Evolutionary conservation across 2,329 filamentous ascomycete species (phyloP).

Genomic region (Calonectria pseudoreteaudii): DNA sequence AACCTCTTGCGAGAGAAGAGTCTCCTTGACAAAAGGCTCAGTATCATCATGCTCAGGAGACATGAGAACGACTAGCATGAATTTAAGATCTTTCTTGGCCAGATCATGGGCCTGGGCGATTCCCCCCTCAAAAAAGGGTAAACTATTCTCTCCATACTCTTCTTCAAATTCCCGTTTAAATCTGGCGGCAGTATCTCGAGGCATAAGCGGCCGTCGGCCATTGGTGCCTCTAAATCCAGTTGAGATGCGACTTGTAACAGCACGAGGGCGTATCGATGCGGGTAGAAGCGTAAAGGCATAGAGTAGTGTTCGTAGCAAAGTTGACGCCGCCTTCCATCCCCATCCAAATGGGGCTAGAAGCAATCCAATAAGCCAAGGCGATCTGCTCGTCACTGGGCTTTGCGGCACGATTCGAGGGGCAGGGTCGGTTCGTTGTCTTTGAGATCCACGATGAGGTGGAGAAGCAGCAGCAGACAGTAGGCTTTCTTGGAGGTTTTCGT

Average conservation of each 20-base stretch:
- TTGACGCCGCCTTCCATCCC: constrained; percentile 78
- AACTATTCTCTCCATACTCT: constrained; percentile 79
- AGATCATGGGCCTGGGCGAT: constrained; percentile 92
- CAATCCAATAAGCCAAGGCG: constrained; percentile 81
- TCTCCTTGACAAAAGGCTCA: constrained; percentile 82
- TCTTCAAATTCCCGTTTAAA: constrained; percentile 96
- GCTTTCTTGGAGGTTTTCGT: constrained; percentile 79
- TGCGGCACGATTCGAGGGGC: constrained; percentile 89
- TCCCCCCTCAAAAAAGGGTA: constrained; percentile 88
- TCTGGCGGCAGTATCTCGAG: constrained; percentile 86
- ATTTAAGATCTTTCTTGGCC: constrained; percentile 92
- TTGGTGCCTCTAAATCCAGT: constrained; percentile 69
- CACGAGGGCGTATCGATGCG: constrained; percentile 67
- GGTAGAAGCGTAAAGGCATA: constrained; percentile 87
- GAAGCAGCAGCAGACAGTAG: constrained; percentile 51
- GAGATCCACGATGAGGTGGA: constrained; percentile 37
- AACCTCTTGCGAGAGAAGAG: constrained; percentile 81
- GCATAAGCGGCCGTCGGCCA: constrained; percentile 81
- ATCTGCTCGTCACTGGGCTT: constrained; percentile 74
- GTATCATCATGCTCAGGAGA: constrained; percentile 97
- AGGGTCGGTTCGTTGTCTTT: constrained; percentile 62
- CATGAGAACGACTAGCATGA: constrained; percentile 87
- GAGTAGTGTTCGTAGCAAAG: constrained; percentile 77
- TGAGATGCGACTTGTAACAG: constrained; percentile 65
- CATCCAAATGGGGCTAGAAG: constrained; percentile 85